phyloP scores from a whole-genome alignment of 2,329 filamentous ascomycete species.

The Chaetomium olivaceum region DNA sequence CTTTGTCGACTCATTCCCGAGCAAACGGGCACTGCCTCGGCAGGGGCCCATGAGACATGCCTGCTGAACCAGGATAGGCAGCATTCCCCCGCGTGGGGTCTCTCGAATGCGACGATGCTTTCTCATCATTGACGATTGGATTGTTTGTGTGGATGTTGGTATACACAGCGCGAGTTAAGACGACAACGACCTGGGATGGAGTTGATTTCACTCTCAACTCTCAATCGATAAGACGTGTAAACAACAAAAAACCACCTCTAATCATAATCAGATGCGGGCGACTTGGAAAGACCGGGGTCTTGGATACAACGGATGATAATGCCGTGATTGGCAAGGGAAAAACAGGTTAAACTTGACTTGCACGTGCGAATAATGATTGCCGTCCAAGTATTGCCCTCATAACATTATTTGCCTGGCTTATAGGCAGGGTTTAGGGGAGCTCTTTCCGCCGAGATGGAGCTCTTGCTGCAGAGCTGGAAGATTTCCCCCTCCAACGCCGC shows the following conservation, averaged over 20 bases:
- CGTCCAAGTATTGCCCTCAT: conserved; percentile 1
- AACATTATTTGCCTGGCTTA: conserved; percentile 6
- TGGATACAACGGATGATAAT: background rate
- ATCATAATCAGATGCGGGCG: background rate
- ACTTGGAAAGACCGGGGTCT: background rate
- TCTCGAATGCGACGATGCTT: background rate
- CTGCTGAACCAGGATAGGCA: background rate
- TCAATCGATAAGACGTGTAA: background rate
- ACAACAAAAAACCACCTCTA: background rate
- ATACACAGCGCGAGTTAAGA: background rate
- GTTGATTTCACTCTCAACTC: too few relatives aligned
- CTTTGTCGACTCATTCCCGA: conserved; percentile 2
- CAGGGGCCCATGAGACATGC: background rate
- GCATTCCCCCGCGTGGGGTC: background rate
- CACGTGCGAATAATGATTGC: conserved; percentile 9
- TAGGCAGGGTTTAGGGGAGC: conserved; percentile 14
- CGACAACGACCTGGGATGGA: background rate
- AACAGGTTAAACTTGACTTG: conserved; percentile 4
- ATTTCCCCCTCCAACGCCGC: background rate
- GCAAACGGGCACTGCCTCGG: background rate
- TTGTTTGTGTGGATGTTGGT: too few relatives aligned
- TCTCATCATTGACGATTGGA: background rate
- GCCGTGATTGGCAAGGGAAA: conserved; percentile 4
- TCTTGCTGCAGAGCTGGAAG: background rate
- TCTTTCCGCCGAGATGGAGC: conserved; percentile 13